Base-by-base conservation (phyloP, 1,139 yeast genomes). In the Hyphopichia wangnamkhiaoensis region DNA sequence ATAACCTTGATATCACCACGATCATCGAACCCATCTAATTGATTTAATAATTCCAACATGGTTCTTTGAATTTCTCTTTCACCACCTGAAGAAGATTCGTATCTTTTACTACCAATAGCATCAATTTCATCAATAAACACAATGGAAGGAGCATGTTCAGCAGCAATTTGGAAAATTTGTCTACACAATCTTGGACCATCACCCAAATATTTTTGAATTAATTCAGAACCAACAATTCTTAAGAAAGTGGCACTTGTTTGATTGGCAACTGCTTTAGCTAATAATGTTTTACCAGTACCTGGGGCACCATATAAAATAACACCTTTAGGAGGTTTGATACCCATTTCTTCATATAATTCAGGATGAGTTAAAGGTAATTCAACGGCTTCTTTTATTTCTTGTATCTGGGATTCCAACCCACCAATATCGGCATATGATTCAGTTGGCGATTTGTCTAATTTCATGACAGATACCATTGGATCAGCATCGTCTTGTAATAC, bases 281-380 rank as follows among this genome's bases (percentile, higher is more conserved):
- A 74, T 49, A 94, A 71, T 0, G 99, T 94, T 65, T 94, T 94
- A 58, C 99, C 99, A 1, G 98, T 94, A 63, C 99, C 99, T 25
- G 99, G 99, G 0, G 98, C 96, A 53, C 99, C 99, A 60, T 94
- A 94, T 45, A 94, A 75, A 53, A 94, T 91, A 40, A 94, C 98
- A 67, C 99, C 99, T 70, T 93, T 93, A 37, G 99, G 99, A 7
- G 98, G 98, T 58, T 91, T 90, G 60, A 94, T 93, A 52, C 99
- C 99, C 97, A 94, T 93, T 67, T 93, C 98, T 67, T 94, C 97
- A 65, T 93, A 94, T 52, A 94, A 72, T 63, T 94, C 98, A 1
- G 98, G 98, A 64, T 94, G 98, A 16, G 98, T 91, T 49, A 94
- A 75, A 8, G 99, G 99, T 56, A 94, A 76, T 64, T 94, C 99